phyloP scores from a whole-genome alignment of 2,329 filamentous ascomycete genomes.

The Neonectria magnoliae region DNA sequence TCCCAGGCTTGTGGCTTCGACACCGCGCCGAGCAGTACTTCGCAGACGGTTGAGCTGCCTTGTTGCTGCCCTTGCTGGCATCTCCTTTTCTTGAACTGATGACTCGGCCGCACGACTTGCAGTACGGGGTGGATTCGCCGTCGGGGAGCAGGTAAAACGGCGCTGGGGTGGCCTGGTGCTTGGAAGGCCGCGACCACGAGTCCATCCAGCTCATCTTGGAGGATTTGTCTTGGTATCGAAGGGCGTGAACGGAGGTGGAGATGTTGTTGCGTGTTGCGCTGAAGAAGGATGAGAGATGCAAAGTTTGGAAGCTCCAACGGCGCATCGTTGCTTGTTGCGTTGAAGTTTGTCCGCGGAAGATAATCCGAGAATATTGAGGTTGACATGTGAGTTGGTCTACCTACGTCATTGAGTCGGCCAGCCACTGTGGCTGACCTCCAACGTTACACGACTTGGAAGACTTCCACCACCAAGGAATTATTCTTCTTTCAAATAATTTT shows the following conservation, averaged over 20 bases:
- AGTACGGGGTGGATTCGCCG: constrained; percentile 62
- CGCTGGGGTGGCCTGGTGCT: constrained; percentile 56
- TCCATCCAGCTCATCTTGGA: constrained; percentile 55
- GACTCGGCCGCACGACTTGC: constrained; percentile 65
- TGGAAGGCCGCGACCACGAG: constrained; percentile 52
- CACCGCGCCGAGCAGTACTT: constrained; percentile 70
- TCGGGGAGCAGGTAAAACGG: constrained; percentile 63
- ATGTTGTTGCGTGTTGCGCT: not conserved
- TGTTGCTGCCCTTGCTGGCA: constrained; percentile 36
- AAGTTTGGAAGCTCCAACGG: not conserved
- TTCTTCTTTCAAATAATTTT: not conserved
- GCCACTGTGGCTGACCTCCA: not conserved
- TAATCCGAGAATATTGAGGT: not conserved
- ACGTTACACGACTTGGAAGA: not conserved
- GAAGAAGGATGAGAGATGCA: not conserved
- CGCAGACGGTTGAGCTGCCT: constrained; percentile 11
- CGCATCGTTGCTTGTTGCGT: not conserved
- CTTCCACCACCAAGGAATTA: not conserved
- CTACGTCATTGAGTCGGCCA: not conserved
- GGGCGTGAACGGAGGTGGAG: not conserved
- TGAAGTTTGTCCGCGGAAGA: not conserved
- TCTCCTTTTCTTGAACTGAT: constrained; percentile 54
- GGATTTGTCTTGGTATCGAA: not conserved
- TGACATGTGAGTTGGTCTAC: not conserved
- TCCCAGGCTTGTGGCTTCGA: constrained; percentile 59